Base-by-base conservation (phyloP, 2,329 filamentous ascomycete species). In the Ascochyta pisi region DNA sequence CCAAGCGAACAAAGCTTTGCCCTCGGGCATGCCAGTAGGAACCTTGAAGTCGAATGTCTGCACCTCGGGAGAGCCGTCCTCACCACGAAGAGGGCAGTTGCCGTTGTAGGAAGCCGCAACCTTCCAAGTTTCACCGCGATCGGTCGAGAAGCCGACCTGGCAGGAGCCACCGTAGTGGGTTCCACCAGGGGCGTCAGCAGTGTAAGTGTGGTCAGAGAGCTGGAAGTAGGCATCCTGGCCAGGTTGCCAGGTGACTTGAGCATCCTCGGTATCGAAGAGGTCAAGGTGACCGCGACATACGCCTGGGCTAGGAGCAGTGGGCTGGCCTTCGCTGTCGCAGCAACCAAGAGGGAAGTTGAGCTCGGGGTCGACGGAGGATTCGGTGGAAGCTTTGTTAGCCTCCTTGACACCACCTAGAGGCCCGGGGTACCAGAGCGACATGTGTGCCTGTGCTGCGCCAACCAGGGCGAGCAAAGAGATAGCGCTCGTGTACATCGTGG, bases 131-230 rank as follows among this genome's bases (percentile, higher is more conserved):
- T 74, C 65, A 50, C 79, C 79, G 33, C 69, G 66, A 56, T 82
- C 79, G 19, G 68, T 65, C 15, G 74, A 78, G 63, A 80, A 77
- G 6, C 79, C 80, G 8, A 79, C 75, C 60, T 81, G 79, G 63
- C 79, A 81, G 9, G 73, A 77, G 31, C 80, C 80, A 48, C 80
- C 80, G 49, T 73, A 79, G 60, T 82, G 79, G 37, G 77, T 81
- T 13, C 76, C 69, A 2, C 68, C 68, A 35, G 71, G 67, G 1
- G 65, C 61, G 15, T 62, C 63, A 3, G 63, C 49, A 47, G 63
- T 64, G 29, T 70, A 61, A 54, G 75, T 79, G 57, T 75, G 75
- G 35, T 73, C 65, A 8, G 65, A 61, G 26, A 65, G 61, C 47
- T 70, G 58, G 66, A 77, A 81, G 57, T 76, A 76, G 44, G 77